A percentile compares a stretch with the other conserved stretches of the same genome.
Conservation (phyloP, 2,329 filamentous ascomycete genomes). For the Xylariaceae sp. region DNA sequence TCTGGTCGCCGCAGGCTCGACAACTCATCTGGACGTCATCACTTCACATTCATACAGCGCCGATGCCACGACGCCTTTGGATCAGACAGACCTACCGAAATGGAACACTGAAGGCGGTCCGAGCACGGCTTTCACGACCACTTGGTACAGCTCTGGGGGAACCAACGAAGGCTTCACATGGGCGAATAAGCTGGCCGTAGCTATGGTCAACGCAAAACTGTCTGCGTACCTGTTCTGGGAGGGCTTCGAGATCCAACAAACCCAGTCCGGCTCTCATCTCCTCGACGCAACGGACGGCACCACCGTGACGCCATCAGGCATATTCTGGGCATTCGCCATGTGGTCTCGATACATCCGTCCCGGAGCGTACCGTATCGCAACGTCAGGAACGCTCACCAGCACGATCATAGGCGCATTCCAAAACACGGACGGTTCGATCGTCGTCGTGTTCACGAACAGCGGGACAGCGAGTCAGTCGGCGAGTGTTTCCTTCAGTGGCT, state of each 20-base stretch:
- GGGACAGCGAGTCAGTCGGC: slow-evolving; percentile 11
- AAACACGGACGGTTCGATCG: slow-evolving; percentile 16
- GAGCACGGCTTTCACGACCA: slow-evolving; percentile 27
- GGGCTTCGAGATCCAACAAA: slow-evolving; percentile 31
- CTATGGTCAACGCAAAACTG: slow-evolving; percentile 40
- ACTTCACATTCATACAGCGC: slow-evolving; percentile 18
- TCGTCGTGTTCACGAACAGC: slow-evolving; percentile 16
- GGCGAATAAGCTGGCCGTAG: slow-evolving; percentile 35
- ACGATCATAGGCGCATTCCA: slow-evolving; percentile 16
- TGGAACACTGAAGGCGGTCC: slow-evolving; percentile 46
- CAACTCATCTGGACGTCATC: slow-evolving; percentile 13
- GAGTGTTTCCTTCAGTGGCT: slow-evolving; percentile 11
- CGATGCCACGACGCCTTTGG: slow-evolving; percentile 13
- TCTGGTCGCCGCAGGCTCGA: slow-evolving; percentile 12
- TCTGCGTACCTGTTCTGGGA: slow-evolving; percentile 49
- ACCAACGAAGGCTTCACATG: slow-evolving; percentile 34
- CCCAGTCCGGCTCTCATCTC: slow-evolving; percentile 23
- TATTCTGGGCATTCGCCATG: slow-evolving; percentile 22
- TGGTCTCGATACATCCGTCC: slow-evolving; percentile 21
- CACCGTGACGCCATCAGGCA: slow-evolving; percentile 14
- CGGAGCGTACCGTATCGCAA: slow-evolving; percentile 15
- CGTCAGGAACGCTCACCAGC: slow-evolving; percentile 5
- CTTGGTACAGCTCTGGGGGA: slow-evolving; percentile 39
- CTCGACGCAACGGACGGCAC: slow-evolving; percentile 22
- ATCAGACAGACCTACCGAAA: slow-evolving; percentile 28